Conservation (phyloP, 805 yeast species). For the Kuraishia cidri region DNA sequence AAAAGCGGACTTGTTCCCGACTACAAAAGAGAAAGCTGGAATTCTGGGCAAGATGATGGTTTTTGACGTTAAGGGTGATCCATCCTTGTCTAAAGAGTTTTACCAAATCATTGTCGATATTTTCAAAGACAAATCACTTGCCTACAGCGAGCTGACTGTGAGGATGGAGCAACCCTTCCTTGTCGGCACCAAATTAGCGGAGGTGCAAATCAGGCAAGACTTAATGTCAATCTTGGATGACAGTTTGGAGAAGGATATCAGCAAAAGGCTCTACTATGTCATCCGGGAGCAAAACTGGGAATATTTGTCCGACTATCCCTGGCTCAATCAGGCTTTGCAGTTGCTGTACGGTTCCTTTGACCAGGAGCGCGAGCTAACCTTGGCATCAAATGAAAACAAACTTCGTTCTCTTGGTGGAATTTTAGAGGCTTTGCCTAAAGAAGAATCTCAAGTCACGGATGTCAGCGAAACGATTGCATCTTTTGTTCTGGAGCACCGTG, state of each 20-base stretch:
- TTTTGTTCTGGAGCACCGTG: constrained; percentile 13
- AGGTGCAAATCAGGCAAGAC: constrained; percentile 62
- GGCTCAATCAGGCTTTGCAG: constrained; percentile 93
- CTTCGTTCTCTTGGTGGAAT: constrained; percentile 44
- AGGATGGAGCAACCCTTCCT: constrained; percentile 95
- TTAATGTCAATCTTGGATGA: constrained; percentile 73
- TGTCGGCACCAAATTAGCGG: constrained; percentile 83
- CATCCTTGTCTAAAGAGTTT: constrained; percentile 65
- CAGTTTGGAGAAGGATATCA: constrained; percentile 70
- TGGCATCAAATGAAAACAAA: constrained; percentile 38
- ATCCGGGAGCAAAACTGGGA: constrained; percentile 98
- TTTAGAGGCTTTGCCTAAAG: constrained; percentile 17
- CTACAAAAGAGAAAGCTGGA: constrained; percentile 93
- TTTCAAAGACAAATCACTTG: constrained; percentile 70
- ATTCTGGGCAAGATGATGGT: constrained; percentile 88
- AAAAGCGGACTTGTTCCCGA: constrained; percentile 78
- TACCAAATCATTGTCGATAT: constrained; percentile 83
- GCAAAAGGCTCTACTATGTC: constrained; percentile 75
- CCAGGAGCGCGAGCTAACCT: constrained; percentile 30
- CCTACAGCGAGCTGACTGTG: constrained; percentile 82
- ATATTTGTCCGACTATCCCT: constrained; percentile 80
- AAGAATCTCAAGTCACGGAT: background rate
- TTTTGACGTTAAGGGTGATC: constrained; percentile 82
- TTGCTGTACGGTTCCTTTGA: constrained; percentile 74
- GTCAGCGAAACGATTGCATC: constrained; percentile 3